A percentile compares a stretch with the other conserved stretches of the same genome.
These are phyloP conservation scores for Hibiscus tridactylites DNA, from an alignment of 345 rosid genomes.

Conservation along the genomic window DNA sequence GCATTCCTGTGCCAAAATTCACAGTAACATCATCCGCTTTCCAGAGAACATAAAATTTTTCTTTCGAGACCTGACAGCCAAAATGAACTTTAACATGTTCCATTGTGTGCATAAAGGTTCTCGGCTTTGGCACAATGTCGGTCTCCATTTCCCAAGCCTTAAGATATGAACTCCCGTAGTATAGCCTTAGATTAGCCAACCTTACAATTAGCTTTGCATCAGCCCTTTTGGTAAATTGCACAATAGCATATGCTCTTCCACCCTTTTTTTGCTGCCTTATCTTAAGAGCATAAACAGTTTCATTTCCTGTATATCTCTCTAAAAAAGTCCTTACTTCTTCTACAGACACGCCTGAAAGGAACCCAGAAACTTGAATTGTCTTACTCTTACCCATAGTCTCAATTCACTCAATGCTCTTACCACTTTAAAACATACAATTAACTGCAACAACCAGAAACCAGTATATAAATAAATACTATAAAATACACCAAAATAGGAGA, in stretches of 20 bases:
- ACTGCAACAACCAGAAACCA: neutral
- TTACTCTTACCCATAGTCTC: conserved; percentile 5
- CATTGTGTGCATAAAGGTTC: conserved; percentile 30
- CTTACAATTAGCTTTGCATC: neutral
- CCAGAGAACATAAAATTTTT: conserved; percentile 46
- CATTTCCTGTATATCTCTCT: conserved; percentile 1
- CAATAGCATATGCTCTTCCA: conserved; percentile 8
- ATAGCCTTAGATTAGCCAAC: conserved; percentile 11
- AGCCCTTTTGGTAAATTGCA: neutral
- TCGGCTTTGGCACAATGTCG: conserved; percentile 62
- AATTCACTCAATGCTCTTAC: neutral
- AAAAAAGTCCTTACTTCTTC: neutral
- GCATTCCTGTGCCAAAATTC: conserved; percentile 47
- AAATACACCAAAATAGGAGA: neutral
- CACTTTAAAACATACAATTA: neutral
- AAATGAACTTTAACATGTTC: conserved; percentile 36
- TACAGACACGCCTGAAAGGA: neutral
- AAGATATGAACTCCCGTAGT: conserved; percentile 34
- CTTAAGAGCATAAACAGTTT: conserved; percentile 3
- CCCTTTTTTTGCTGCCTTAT: neutral
- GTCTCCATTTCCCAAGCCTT: conserved; percentile 29
- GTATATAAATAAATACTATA: neutral
- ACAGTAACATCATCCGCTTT: conserved; percentile 26
- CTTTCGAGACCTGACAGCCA: conserved; percentile 57
- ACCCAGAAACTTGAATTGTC: conserved; percentile 9